Evolutionary conservation across 2,329 filamentous ascomycete species (phyloP), one percentile per base, ranked within the genome.

Genomic region (Aureobasidium sp.): DNA sequence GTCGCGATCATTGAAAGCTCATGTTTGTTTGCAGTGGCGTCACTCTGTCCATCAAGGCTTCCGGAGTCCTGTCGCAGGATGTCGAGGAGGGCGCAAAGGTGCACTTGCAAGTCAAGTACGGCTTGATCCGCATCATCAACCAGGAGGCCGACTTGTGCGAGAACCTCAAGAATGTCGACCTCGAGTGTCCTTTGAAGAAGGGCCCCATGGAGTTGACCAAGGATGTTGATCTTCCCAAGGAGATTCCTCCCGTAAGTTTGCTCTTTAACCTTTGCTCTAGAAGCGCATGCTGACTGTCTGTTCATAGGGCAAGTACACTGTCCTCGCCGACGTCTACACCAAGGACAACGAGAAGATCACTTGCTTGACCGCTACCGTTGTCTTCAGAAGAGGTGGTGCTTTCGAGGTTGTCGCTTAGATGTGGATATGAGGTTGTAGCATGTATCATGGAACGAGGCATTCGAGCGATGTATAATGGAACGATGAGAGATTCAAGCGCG

Each of bases 251-350:
- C 63, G 92, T 96, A 84, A 69, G 90, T 82, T 11, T 13, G 8
- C 25, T n/a, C 41, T 37, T n/a, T n/a, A n/a, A n/a, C n/a, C n/a
- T 6, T 25, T 13, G 5, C 10, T 97, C 97, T 81, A 80, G 85
- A 27, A 90, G 97, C 92, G 41, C 80, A 97, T 64, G 94, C 94
- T 59, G 84, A 81, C 67, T 83, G 94, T 75, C 94, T 97, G 21
- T 66, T 93, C 93, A 72, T 88, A 90, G 64, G 94, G 92, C 72
- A 92, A 85, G 71, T 99, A 97, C 82, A 89, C 83, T 21, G 94
- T 99, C 39, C 77, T 87, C 42, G 94, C 93, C 45, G 90, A 97
- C 72, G 93, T 95, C 53, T 88, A 85, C 76, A 91, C 84, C 67
- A 81, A 79, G 64, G 86, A 95, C 58, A 85, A 95, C 57, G 79